Percentiles rank a stretch among this genome's conserved stretches.
Conservation (phyloP, 495 filamentous ascomycete genomes). For the Aspergillus hancockii region DNA sequence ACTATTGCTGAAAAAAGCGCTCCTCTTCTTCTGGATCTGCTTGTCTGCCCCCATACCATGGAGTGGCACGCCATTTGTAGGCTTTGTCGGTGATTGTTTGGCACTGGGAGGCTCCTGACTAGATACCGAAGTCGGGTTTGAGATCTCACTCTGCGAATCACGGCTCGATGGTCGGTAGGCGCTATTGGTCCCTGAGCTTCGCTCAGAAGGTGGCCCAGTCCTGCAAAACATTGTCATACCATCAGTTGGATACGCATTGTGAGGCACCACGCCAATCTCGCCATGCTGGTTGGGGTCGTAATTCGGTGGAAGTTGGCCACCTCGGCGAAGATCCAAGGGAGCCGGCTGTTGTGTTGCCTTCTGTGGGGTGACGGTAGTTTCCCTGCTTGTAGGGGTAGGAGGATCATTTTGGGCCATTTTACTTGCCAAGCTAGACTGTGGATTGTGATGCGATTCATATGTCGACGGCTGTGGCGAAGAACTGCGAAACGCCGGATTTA, state of each 20-base stretch:
- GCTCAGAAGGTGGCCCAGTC: slow-evolving; percentile 79
- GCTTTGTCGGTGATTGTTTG: slow-evolving; percentile 69
- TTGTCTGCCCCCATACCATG: slow-evolving; percentile 58
- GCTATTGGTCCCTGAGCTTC: slow-evolving; percentile 69
- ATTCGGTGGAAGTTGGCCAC: slow-evolving; percentile 49
- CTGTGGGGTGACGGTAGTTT: slow-evolving; percentile 56
- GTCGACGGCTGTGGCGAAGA: slow-evolving; percentile 87
- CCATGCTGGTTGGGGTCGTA: slow-evolving; percentile 59
- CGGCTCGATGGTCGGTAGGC: slow-evolving; percentile 80
- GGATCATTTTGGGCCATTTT: slow-evolving; percentile 61
- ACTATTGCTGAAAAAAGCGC: slow-evolving; percentile 92
- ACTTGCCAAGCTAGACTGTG: slow-evolving; percentile 65
- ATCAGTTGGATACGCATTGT: slow-evolving; percentile 93
- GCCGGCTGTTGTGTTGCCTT: slow-evolving; percentile 48
- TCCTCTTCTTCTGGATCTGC: slow-evolving; percentile 78
- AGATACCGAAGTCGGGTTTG: slow-evolving; percentile 86
- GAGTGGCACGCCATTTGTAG: slow-evolving; percentile 48
- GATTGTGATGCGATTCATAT: slow-evolving; percentile 87
- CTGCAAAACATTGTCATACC: slow-evolving; percentile 99
- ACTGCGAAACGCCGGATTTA: slow-evolving; percentile 91
- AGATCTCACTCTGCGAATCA: slow-evolving; percentile 89
- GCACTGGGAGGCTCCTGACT: slow-evolving; percentile 71
- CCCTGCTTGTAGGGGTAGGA: slow-evolving; percentile 48
- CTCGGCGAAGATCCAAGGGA: slow-evolving; percentile 52
- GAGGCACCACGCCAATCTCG: slow-evolving; percentile 71